phyloP scores from a whole-genome alignment of 2,329 filamentous ascomycete species.

The Fusarium sp. region DNA sequence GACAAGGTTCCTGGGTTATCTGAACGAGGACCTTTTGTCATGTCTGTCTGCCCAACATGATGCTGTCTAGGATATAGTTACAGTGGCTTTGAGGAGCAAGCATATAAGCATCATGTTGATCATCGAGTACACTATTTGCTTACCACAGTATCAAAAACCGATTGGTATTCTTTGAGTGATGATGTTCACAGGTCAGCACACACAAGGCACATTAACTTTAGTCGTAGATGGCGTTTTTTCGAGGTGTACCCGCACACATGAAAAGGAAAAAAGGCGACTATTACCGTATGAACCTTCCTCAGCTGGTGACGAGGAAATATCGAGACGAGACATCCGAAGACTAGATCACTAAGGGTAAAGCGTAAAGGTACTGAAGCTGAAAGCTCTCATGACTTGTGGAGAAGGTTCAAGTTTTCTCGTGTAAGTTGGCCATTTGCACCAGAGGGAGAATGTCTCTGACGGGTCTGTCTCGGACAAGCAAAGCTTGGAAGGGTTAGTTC shows the following conservation, averaged over 20 bases:
- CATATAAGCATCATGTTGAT: constrained; percentile 3
- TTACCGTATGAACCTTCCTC: constrained; percentile 13
- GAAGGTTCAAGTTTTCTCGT: background rate
- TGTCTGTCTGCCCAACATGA: constrained; percentile 29
- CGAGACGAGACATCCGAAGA: constrained; percentile 13
- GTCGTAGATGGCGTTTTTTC: background rate
- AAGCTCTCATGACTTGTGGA: constrained; percentile 16
- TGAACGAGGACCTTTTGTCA: constrained; percentile 10
- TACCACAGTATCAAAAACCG: background rate
- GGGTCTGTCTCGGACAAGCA: constrained; percentile 30
- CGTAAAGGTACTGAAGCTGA: background rate
- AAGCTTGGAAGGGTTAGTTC: constrained; percentile 1
- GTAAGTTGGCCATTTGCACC: constrained; percentile 1
- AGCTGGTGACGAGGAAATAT: constrained; percentile 27
- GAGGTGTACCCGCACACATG: background rate
- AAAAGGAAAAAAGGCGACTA: constrained; percentile 13
- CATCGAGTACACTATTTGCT: background rate
- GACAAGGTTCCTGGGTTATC: constrained; percentile 23
- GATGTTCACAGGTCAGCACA: background rate
- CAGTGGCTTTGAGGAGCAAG: background rate
- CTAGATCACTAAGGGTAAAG: constrained; percentile 20
- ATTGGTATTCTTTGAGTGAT: background rate
- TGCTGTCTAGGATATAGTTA: constrained; percentile 7
- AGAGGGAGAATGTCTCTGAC: constrained; percentile 31
- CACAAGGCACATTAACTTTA: constrained; percentile 3